Base-by-base conservation (phyloP, 331 rosid species). In the Telfairia occidentalis region DNA sequence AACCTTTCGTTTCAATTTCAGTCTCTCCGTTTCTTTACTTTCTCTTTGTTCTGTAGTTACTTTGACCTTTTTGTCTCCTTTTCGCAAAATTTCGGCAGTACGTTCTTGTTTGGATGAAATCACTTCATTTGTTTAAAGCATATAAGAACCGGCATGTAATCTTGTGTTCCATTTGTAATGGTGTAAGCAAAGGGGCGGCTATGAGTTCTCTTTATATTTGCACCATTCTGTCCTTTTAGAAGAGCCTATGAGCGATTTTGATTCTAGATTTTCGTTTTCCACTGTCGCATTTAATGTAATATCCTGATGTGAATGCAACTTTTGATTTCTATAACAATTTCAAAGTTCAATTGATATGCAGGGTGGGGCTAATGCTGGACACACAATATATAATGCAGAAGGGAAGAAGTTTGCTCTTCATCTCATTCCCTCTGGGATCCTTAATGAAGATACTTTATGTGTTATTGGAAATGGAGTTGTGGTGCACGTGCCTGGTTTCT, bases 301-400 rank as follows among this genome's bases (percentile, higher is more conserved):
- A 43, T 42, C 53, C 35, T 37, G 54, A 28, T 48, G 42, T 46
- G 38, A 7, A 71, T 71, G 42, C 24, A 1, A 3, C 40, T 7
- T 70, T 42, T 15, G 38, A 29, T 84, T 78, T 67, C 26, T 32
- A 69, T 84, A 23, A 71, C n/a, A 48, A 43, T 23, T 12, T 78
- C 43, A 76, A 65, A 12, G 45, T 64, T 63, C 18, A 40, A 9
- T 10, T 63, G 48, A 6, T 38, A 76, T 24, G 57, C 73, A 95
- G 97, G 99, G 99, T 72, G 97, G 99, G 63, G 96, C 97, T 67
- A 95, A 95, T 83, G 97, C 96, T 48, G 97, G 97, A 38, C 96
- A 95, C 77, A 95, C 99, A 42, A 95, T 95, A 73, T 95, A 95
- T 80, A 90, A 91, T 80, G 78, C 88, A 1, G 98, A 94, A 85